Percentiles rank a stretch among this genome's conserved stretches.
phyloP scores from a whole-genome alignment of 306 rosid species.

The Myrica gale region DNA sequence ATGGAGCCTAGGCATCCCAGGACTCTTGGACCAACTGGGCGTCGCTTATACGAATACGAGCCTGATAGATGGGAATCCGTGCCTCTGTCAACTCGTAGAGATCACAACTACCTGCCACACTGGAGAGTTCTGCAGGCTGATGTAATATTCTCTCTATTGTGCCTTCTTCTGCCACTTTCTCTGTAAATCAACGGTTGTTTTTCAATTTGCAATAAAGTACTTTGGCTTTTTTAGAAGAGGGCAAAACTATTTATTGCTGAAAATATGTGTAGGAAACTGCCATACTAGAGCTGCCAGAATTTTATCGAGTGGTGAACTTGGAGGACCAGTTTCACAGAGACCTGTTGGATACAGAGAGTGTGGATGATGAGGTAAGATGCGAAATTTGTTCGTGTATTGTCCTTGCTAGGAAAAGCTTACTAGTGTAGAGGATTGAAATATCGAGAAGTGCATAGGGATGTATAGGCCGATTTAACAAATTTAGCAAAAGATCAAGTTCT shows the following conservation, averaged over 20 bases:
- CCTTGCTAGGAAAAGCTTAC: neutral
- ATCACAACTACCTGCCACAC: slow-evolving; percentile 52
- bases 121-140: slow-evolving; percentile 72
- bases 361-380: slow-evolving; percentile 85
- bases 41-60: slow-evolving; percentile 51
- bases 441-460: no score
- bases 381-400: slow-evolving; percentile 16
- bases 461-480: no score
- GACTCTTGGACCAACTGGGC: slow-evolving; percentile 49
- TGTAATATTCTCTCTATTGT: slow-evolving; percentile 45
- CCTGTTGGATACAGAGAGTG: slow-evolving; percentile 87
- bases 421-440: neutral
- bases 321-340: slow-evolving; percentile 74
- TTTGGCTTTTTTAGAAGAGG: neutral
- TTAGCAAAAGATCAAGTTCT: neutral
- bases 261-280: slow-evolving; percentile 70
- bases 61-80: slow-evolving; percentile 49
- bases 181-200: neutral
- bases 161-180: slow-evolving; percentile 7
- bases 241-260: slow-evolving; percentile 16
- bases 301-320: slow-evolving; percentile 51
- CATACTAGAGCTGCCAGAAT: slow-evolving; percentile 56
- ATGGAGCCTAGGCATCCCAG: slow-evolving; percentile 58
- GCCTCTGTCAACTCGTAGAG: slow-evolving; percentile 58
- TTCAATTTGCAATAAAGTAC: neutral